Evolutionary conservation across 768 basidiomycete genomes (phyloP).

Genomic region (Neoboletus magnificus): DNA sequence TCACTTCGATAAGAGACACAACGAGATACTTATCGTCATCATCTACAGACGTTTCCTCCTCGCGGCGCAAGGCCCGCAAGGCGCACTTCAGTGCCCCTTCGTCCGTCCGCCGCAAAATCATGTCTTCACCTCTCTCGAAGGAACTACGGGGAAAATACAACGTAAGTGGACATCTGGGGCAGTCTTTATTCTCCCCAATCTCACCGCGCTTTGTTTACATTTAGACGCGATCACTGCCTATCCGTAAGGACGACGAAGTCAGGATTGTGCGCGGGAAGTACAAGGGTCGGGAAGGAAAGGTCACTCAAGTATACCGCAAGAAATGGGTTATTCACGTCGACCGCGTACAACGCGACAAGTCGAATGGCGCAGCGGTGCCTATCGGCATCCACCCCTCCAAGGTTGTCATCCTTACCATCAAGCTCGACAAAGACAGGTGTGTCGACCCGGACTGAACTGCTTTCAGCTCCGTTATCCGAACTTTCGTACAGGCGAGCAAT

Average conservation of each 20-base stretch:
- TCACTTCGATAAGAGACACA: conserved; percentile 10
- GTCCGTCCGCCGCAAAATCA: conserved; percentile 92
- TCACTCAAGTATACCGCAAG: conserved; percentile 97
- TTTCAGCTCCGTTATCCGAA: conserved; percentile 4
- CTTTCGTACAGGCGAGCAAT: conserved; percentile 63
- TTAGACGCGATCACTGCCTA: conserved; percentile 86
- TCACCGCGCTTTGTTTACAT: neutral
- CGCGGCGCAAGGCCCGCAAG: conserved; percentile 97
- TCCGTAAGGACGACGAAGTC: conserved; percentile 98
- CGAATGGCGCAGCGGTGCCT: conserved; percentile 89
- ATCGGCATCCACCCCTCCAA: conserved; percentile 97
- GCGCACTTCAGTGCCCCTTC: conserved; percentile 96
- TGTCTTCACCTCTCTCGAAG: conserved; percentile 95
- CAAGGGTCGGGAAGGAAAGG: conserved; percentile 98
- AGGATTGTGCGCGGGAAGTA: conserved; percentile 95
- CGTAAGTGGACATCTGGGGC: conserved; percentile 46
- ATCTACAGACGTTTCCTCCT: conserved; percentile 76
- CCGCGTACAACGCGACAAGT: conserved; percentile 96
- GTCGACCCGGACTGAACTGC: conserved; percentile 11
- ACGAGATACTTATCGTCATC: conserved; percentile 33
- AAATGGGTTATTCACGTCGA: conserved; percentile 99
- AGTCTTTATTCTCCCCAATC: neutral
- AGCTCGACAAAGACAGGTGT: conserved; percentile 88
- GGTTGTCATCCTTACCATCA: conserved; percentile 89
- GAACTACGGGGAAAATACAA: conserved; percentile 91